A percentile compares a stretch with the other conserved stretches of the same genome.
Evolutionary conservation across 2,329 filamentous ascomycete genomes (phyloP).

Genomic region (Cladosporium sp.): DNA sequence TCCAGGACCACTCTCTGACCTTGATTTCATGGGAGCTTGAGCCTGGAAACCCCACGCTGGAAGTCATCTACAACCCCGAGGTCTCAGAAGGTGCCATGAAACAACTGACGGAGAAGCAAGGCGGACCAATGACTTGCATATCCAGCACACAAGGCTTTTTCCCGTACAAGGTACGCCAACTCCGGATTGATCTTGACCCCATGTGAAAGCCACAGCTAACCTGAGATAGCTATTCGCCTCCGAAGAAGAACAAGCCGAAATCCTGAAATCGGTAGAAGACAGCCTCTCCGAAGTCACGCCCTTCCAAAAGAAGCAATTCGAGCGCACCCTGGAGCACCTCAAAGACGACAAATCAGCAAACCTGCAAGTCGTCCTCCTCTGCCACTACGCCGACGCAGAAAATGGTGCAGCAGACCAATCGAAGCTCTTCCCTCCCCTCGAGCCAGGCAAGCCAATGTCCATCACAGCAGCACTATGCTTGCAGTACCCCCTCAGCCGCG

Average conservation of each 20-base stretch:
- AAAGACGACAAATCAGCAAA: constrained; percentile 35
- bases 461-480: constrained; percentile 27
- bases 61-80: constrained; percentile 30
- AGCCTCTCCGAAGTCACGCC: constrained; percentile 24
- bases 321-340: constrained; percentile 32
- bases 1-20: constrained; percentile 57
- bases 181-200: neutral
- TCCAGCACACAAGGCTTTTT: constrained; percentile 36
- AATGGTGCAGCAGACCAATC: constrained; percentile 28
- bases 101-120: constrained; percentile 28
- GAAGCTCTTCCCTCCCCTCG: constrained; percentile 23
- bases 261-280: constrained; percentile 29
- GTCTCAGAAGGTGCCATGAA: constrained; percentile 32
- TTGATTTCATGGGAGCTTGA: constrained; percentile 26
- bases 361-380: constrained; percentile 35
- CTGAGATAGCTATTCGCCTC: constrained; percentile 25
- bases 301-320: constrained; percentile 35
- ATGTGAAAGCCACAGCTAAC: neutral
- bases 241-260: constrained; percentile 29
- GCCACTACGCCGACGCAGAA: constrained; percentile 26
- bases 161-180: constrained; percentile 26
- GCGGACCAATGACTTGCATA: constrained; percentile 30
- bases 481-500: constrained; percentile 29
- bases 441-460: constrained; percentile 19
- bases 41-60: constrained; percentile 25